Base-by-base conservation (phyloP, 2,329 filamentous ascomycete species). In the Venturiaceae sp. region DNA sequence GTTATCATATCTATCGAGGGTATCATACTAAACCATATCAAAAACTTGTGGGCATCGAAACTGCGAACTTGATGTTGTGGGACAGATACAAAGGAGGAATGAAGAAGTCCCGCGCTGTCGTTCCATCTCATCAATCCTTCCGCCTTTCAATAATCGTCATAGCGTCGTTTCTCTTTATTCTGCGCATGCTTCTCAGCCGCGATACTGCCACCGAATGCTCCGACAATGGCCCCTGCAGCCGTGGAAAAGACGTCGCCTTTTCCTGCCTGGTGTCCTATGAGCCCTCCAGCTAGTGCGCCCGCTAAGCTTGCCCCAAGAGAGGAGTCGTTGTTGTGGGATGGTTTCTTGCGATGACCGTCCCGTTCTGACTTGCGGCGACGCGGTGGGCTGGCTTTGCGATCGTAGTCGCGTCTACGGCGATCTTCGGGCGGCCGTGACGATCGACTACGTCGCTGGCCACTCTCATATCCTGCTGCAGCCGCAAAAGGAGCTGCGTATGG, bases 261-360 rank as follows among this genome's bases (percentile, higher is more conserved):
- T 21, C 57, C 57, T 28, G 44, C 28, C 28, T 53, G 34, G n/a
- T 50, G 57, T 28, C 57, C 57, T 8, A 58, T 32, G 16, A 53
- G 50, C 21, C 57, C 57, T 28, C 57, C 57, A 19, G 57, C 57
- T 16, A 58, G 16, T 6, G 57, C 57, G n/a, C 57, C 57, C 7
- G 57, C 57, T n/a, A 58, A 32, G 34, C 57, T 58, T 16, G 47
- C 57, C 23, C 46, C 57, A 19, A 58, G 21, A 50, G 44, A n/a
- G 9, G 30, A 41, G n/a, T 13, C 28, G 19, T 58, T 47, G 23
- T 68, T 60, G 69, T 21, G 19, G 5, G 14, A 21, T 13, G 28
- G 19, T 26, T 41, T 44, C 34, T 56, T 33, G 34, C n/a, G 26
- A 33, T 34, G 34, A 11, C 28, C 16, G 52, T 53, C 47, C n/a